Evolutionary conservation across 768 basidiomycete genomes (phyloP), one percentile per base, ranked within the genome.

Genomic region (Coprinellus micaceus): DNA sequence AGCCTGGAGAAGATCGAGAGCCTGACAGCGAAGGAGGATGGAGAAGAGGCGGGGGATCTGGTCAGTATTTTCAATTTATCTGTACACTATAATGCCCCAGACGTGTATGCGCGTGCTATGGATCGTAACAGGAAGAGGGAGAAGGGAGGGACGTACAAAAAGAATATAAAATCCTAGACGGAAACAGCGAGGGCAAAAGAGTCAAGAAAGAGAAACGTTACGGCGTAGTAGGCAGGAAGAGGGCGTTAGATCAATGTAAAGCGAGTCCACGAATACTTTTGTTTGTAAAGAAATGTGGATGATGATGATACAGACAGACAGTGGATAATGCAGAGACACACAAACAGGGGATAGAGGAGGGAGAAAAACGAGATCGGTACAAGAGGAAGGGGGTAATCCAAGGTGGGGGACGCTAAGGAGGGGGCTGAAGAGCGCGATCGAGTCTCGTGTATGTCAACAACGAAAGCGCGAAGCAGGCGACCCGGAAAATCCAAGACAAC

Each of bases 101-200:
- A 33, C 33, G 13, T 33, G 49, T 28, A 44, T 40, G 11, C 46
- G 53, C 29, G 53, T 45, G 39, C 50, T 33, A 51, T n/a, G n/a
- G n/a, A n/a, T n/a, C n/a, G 49, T 40, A 36, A 19, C 41, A 30
- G 40, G 25, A 24, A 22, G 25, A 43, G 40, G 39, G 24, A 30
- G 43, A 52, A 52, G n/a, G 33, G 33, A 13, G 43, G 45, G 40
- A 45, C 13, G 40, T 43, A 43, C n/a, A 58, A 54, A 58, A 50
- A 51, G 45, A 44, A 33, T 48, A 57, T 56, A 57, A 50, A 54
- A 56, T 66, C 65, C 61, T 58, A 60, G 55, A 60, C 63, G n/a
- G n/a, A n/a, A n/a, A n/a, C n/a, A n/a, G n/a, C n/a, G n/a, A n/a
- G n/a, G n/a, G n/a, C 63, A 62, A 58, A 62, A 59, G 33, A 6